Evolutionary conservation across 2,329 filamentous ascomycete genomes (phyloP), one percentile per base, ranked within the genome.

Genomic region (Hypoxylon sp.): DNA sequence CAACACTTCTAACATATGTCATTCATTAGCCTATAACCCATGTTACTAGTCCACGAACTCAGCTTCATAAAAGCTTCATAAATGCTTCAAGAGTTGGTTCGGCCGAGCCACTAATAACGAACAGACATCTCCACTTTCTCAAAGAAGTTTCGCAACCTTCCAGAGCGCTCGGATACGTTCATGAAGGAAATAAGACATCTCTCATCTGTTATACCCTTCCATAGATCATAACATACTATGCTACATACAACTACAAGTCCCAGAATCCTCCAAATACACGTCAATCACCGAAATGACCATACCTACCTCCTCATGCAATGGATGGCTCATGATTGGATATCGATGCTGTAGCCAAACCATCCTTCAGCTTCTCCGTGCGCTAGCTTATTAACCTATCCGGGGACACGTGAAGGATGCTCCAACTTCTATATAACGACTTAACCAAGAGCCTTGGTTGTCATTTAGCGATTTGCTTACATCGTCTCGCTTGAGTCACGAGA

Each of bases 401-500:
- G 44, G 46, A 61, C 53, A 66, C 61, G 55, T 62, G 59, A 66
- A 64, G 22, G 35, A 63, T 70, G 44, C 63, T 67, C 63, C 63
- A 67, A 69, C 59, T 64, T 62, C 31, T 64, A 70, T 66, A 71
- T 69, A 59, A 63, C 50, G 39, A 63, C 33, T 63, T 31, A 33
- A 52, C 54, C 52, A 53, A 58, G 60, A 62, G 58, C 63, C 70
- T 72, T 73, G 67, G 69, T 70, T 53, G 48, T 59, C 50, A 54
- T 59, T 67, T 66, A 67, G 65, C 73, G 59, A 71, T 69, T 61
- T 71, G 63, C 64, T 64, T 65, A 51, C 70, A 59, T 63, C 39
- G 57, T 66, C 69, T 73, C 69, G 71, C 59, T 66, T 60, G 64
- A 67, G 63, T 76, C 73, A 75, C 73, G 72, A 71, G 73, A 57